These are phyloP conservation scores for Fusarium succisae DNA, from an alignment of 2,329 filamentous ascomycete species.

Conservation along the genomic window DNA sequence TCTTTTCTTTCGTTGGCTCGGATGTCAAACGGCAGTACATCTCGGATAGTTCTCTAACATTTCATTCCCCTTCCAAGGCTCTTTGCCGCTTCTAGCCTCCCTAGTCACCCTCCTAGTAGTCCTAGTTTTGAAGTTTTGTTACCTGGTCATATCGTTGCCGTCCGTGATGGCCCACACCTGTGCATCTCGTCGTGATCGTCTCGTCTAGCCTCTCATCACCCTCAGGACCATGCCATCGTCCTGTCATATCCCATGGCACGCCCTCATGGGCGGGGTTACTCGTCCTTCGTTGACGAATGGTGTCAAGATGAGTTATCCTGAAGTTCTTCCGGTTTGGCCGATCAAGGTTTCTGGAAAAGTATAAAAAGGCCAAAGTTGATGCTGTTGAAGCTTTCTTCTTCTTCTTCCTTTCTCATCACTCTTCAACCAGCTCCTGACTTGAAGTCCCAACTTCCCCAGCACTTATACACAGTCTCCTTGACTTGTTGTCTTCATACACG, in stretches of 20 bases:
- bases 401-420: slow-evolving; percentile 63
- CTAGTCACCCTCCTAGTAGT: slow-evolving; percentile 40
- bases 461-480: slow-evolving; percentile 35
- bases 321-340: slow-evolving; percentile 48
- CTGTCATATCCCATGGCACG: slow-evolving; percentile 42
- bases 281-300: slow-evolving; percentile 53
- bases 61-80: slow-evolving; percentile 25
- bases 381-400: slow-evolving; percentile 54
- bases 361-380: slow-evolving; percentile 70
- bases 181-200: slow-evolving; percentile 49
- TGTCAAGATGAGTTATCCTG: slow-evolving; percentile 55
- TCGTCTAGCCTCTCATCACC: slow-evolving; percentile 41
- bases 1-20: slow-evolving; percentile 40
- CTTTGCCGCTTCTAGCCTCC: slow-evolving; percentile 45
- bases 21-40: slow-evolving; percentile 26
- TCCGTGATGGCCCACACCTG: slow-evolving; percentile 47
- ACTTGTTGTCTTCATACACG: slow-evolving; percentile 29
- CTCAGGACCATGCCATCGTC: slow-evolving; percentile 48
- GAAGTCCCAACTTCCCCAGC: slow-evolving; percentile 25
- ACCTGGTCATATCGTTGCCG: slow-evolving; percentile 37
- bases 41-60: slow-evolving; percentile 31
- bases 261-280: slow-evolving; percentile 54
- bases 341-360: slow-evolving; percentile 59
- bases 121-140: slow-evolving; percentile 40
- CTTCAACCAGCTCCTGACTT: slow-evolving; percentile 30